Percentiles rank a stretch among this genome's conserved stretches.
These are phyloP conservation scores for Penicillium verhagenii DNA, from an alignment of 495 filamentous ascomycete species.

Conservation along the genomic window DNA sequence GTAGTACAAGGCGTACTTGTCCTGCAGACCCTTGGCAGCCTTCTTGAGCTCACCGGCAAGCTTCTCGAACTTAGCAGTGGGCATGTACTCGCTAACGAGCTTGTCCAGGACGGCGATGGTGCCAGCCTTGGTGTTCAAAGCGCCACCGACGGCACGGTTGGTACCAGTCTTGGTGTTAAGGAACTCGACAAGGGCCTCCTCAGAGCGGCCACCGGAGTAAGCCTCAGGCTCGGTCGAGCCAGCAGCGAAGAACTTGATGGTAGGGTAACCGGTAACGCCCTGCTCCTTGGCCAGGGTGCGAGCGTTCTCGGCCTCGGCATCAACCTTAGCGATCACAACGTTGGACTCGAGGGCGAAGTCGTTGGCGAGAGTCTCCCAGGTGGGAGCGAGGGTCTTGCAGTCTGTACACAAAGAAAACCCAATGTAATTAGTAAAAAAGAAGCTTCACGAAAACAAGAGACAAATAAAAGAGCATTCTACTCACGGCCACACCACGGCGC, in stretches of 20 bases:
- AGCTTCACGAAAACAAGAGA: background rate
- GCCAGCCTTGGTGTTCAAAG: conserved; percentile 75
- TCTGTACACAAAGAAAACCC: conserved; percentile 58
- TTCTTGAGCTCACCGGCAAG: conserved; percentile 66
- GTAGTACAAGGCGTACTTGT: conserved; percentile 93
- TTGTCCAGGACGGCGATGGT: conserved; percentile 75
- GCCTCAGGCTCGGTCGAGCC: conserved; percentile 69
- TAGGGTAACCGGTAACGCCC: conserved; percentile 83
- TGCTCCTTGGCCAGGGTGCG: conserved; percentile 75
- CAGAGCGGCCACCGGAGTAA: conserved; percentile 77
- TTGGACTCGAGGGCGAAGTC: conserved; percentile 75
- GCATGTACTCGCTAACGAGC: conserved; percentile 65
- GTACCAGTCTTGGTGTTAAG: conserved; percentile 89
- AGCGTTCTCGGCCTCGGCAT: conserved; percentile 82
- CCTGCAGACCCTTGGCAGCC: conserved; percentile 63
- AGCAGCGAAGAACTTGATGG: conserved; percentile 96
- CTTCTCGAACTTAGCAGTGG: conserved; percentile 51
- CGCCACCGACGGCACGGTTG: conserved; percentile 78
- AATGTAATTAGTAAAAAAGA: conserved; percentile 21
- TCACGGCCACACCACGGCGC: conserved; percentile 96
- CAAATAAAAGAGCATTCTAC: conserved; percentile 38
- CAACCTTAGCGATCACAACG: conserved; percentile 90
- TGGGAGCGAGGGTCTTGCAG: conserved; percentile 92
- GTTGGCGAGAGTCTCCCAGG: conserved; percentile 82
- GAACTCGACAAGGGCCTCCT: conserved; percentile 75